Conservation (phyloP, 2,329 filamentous ascomycete species). For the Beauveria sp. region DNA sequence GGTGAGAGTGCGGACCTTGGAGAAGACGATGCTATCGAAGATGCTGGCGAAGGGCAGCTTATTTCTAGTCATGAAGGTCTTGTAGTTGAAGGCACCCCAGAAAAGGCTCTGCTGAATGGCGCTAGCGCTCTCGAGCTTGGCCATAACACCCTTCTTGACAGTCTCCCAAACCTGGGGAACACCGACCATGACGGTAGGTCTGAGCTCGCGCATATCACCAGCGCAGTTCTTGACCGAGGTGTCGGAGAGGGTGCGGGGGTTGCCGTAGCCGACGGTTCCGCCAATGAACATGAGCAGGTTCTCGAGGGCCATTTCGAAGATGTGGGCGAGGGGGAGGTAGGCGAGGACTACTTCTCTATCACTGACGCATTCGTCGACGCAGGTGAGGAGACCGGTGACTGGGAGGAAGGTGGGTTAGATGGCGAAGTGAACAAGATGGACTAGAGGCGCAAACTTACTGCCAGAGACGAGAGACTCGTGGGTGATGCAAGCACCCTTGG, state of each 20-base stretch:
- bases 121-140: constrained; percentile 66
- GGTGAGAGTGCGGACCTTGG: constrained; percentile 82
- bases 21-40: constrained; percentile 80
- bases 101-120: constrained; percentile 71
- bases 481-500: constrained; percentile 80
- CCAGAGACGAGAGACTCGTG: constrained; percentile 76
- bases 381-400: constrained; percentile 72
- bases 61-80: constrained; percentile 48
- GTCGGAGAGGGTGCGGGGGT: constrained; percentile 82
- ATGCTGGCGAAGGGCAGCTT: constrained; percentile 60
- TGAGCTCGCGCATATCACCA: constrained; percentile 89
- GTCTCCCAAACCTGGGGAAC: constrained; percentile 97
- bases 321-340: constrained; percentile 91
- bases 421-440: background rate
- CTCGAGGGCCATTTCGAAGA: constrained; percentile 93
- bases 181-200: constrained; percentile 83
- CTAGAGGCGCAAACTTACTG: constrained; percentile 31
- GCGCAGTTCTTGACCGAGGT: constrained; percentile 79
- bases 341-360: constrained; percentile 75
- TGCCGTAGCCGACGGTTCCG: constrained; percentile 88
- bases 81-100: constrained; percentile 55
- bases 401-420: constrained; percentile 10
- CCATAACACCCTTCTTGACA: constrained; percentile 86
- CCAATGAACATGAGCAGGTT: constrained; percentile 86
- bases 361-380: constrained; percentile 71